Evolutionary conservation across 805 yeast species (phyloP).

Genomic region (Suhomyces tanzawaensis): DNA sequence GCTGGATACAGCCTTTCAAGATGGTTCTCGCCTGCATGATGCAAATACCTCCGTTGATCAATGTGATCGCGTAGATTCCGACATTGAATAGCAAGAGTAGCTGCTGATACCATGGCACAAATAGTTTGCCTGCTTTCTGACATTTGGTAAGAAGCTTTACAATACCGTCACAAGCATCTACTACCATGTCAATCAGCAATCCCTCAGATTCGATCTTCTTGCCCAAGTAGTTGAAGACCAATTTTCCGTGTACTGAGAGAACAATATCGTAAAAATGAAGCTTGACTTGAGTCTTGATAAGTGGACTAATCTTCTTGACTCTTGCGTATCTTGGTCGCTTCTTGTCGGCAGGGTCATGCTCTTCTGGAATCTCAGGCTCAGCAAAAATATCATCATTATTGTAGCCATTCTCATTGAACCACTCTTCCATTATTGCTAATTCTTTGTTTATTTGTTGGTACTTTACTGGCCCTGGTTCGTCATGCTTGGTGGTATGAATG

Average conservation of each 20-base stretch:
- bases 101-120: constrained; percentile 53
- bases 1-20: constrained; percentile 21
- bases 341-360: background rate
- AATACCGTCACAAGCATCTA: constrained; percentile 29
- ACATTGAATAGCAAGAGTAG: constrained; percentile 44
- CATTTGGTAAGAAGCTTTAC: constrained; percentile 29
- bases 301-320: constrained; percentile 11
- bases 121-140: constrained; percentile 25
- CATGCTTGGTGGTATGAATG: constrained; percentile 29
- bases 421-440: constrained; percentile 23
- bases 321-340: constrained; percentile 3
- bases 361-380: constrained; percentile 1
- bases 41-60: constrained; percentile 43
- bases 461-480: constrained; percentile 25
- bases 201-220: constrained; percentile 28
- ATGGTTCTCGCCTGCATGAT: constrained; percentile 22
- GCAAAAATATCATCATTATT: constrained; percentile 19
- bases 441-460: constrained; percentile 33
- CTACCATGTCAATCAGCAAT: constrained; percentile 27
- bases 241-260: constrained; percentile 35
- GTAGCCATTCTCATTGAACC: constrained; percentile 38
- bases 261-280: constrained; percentile 40
- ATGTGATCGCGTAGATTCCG: constrained; percentile 40
- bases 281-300: constrained; percentile 35
- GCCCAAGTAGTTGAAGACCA: constrained; percentile 33